These are phyloP conservation scores for Mycena chlorophos DNA, from an alignment of 768 basidiomycete species.

Conservation along the genomic window DNA sequence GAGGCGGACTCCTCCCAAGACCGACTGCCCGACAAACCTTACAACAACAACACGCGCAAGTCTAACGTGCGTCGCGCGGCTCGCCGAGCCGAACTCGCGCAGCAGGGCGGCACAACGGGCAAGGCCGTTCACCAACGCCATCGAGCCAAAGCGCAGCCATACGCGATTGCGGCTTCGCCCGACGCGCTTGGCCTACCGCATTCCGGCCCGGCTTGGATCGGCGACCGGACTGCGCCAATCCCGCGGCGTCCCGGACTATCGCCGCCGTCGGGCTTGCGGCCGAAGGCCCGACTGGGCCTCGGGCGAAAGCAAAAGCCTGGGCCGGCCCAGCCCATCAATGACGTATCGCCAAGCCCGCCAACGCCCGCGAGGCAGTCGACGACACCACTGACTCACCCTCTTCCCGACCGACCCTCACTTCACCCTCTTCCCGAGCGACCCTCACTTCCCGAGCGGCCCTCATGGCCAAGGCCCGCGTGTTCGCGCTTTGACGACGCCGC, in stretches of 20 bases:
- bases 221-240: background rate
- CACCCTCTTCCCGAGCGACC: too few relatives aligned
- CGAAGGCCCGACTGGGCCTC: background rate
- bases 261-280: background rate
- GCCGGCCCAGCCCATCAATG: too few relatives aligned
- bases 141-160: background rate
- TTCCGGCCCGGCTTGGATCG: slow-evolving; percentile 11
- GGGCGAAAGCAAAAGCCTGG: background rate
- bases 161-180: background rate
- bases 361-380: too few relatives aligned
- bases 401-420: too few relatives aligned
- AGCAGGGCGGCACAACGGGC: background rate
- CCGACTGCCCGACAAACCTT: too few relatives aligned
- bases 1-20: too few relatives aligned
- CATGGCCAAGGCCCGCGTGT: too few relatives aligned
- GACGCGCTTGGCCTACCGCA: slow-evolving; percentile 5
- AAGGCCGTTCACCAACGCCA: background rate
- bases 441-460: too few relatives aligned
- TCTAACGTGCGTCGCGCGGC: background rate
- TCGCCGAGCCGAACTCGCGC: too few relatives aligned
- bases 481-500: too few relatives aligned
- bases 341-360: too few relatives aligned
- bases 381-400: too few relatives aligned
- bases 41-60: background rate
- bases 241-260: background rate